Percentiles rank a stretch among this genome's conserved stretches.
Conservation (phyloP, 1,139 yeast genomes). For the Diutina ranongensis region DNA sequence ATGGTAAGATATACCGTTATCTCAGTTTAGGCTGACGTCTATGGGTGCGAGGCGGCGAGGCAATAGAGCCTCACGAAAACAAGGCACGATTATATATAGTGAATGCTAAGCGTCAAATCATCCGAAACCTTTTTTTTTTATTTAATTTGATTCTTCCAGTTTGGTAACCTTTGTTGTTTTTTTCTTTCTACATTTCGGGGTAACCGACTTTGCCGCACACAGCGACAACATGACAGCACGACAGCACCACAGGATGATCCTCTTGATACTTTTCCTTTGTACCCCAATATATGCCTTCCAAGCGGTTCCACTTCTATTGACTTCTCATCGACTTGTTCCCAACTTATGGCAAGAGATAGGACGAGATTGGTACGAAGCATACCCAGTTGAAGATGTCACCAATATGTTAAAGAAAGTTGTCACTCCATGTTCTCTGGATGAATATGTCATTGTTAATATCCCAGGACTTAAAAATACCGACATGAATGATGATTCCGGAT, state of each 20-base stretch:
- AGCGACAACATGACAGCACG: not conserved
- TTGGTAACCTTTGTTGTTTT: too few species aligned
- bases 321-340: slow-evolving; percentile 33
- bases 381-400: slow-evolving; percentile 21
- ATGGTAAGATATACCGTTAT: too few species aligned
- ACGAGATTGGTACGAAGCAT: not conserved
- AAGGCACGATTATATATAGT: too few species aligned
- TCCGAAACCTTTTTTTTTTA: too few species aligned
- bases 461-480: slow-evolving; percentile 61
- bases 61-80: too few species aligned
- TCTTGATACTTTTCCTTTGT: too few species aligned
- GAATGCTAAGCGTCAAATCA: too few species aligned
- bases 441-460: slow-evolving; percentile 52
- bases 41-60: too few species aligned
- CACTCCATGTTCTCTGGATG: slow-evolving; percentile 58
- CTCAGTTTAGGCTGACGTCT: too few species aligned
- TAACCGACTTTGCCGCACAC: not conserved
- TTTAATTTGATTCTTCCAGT: too few species aligned
- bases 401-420: slow-evolving; percentile 37
- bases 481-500: slow-evolving; percentile 34
- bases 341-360: slow-evolving; percentile 20
- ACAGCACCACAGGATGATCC: not conserved
- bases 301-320: slow-evolving; percentile 27
- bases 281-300: slow-evolving; percentile 9
- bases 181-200: too few species aligned